Percentiles rank a stretch among this genome's conserved stretches.
These are phyloP conservation scores for Epichloe sibirici DNA, from an alignment of 2,329 filamentous ascomycete species.

Conservation along the genomic window DNA sequence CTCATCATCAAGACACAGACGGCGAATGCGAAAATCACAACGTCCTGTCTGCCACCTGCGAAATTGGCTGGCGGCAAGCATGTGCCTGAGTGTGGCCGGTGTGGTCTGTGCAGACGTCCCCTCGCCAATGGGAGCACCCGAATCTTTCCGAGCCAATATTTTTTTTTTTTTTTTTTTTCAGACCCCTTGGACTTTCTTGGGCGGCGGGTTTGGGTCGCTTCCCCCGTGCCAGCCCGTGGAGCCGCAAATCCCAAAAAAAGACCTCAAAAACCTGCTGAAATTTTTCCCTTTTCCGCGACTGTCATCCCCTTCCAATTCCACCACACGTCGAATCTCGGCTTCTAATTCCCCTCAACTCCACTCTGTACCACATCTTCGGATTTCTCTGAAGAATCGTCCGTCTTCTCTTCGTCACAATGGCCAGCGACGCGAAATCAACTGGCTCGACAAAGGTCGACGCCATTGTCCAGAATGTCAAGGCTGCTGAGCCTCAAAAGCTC, in stretches of 20 bases:
- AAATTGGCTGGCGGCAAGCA: background rate
- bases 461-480: conserved; percentile 29
- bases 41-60: too few species aligned
- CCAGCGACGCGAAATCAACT: conserved; percentile 23
- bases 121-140: conserved; percentile 6
- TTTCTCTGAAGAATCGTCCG: background rate
- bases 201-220: background rate
- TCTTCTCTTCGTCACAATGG: conserved; percentile 27
- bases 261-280: background rate
- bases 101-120: conserved; percentile 1
- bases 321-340: conserved; percentile 2
- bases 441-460: conserved; percentile 33
- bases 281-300: conserved; percentile 1
- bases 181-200: background rate
- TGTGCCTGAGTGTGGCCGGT: conserved; percentile 1
- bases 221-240: background rate
- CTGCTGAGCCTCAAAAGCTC: conserved; percentile 29
- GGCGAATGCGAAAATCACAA: background rate
- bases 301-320: background rate
- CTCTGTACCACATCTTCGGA: conserved; percentile 5
- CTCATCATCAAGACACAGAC: background rate
- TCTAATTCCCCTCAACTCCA: conserved; percentile 6
- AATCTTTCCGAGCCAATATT: conserved; percentile 5
- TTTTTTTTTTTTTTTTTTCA: background rate
- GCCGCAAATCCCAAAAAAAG: conserved; percentile 1